These are phyloP conservation scores for Russula vinacea DNA, from an alignment of 768 basidiomycete species.

Conservation along the genomic window DNA sequence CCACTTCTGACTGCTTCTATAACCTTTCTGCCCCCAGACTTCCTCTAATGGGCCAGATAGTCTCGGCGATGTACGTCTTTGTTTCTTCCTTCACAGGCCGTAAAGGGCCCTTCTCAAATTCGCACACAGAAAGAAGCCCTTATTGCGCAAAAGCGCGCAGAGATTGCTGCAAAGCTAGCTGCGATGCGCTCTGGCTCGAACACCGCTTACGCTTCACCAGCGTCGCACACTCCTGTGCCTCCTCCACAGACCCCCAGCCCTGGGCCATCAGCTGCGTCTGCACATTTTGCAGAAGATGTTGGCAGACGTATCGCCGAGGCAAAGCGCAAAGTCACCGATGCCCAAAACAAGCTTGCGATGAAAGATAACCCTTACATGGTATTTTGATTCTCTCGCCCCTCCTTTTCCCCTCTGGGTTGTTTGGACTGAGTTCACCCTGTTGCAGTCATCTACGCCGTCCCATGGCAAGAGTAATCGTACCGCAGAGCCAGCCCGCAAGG, in stretches of 20 bases:
- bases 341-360: slow-evolving; percentile 68
- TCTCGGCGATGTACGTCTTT: not conserved
- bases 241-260: slow-evolving; percentile 33
- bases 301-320: slow-evolving; percentile 78
- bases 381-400: slow-evolving; percentile 28
- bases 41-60: slow-evolving; percentile 44
- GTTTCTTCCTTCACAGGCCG: slow-evolving; percentile 8
- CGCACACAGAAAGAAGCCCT: slow-evolving; percentile 48
- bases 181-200: slow-evolving; percentile 38
- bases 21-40: slow-evolving; percentile 59
- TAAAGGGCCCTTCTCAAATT: slow-evolving; percentile 11
- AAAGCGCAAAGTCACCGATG: slow-evolving; percentile 77
- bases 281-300: slow-evolving; percentile 54
- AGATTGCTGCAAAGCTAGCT: slow-evolving; percentile 82
- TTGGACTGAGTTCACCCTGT: not conserved
- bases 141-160: slow-evolving; percentile 79
- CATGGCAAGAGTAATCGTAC: slow-evolving; percentile 50
- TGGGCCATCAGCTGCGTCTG: slow-evolving; percentile 30
- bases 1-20: slow-evolving; percentile 62
- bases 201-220: slow-evolving; percentile 30
- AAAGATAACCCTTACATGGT: slow-evolving; percentile 91
- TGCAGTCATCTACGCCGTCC: slow-evolving; percentile 54
- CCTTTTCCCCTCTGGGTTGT: not conserved
- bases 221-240: slow-evolving; percentile 34
- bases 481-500: slow-evolving; percentile 72